Percentiles rank a stretch among this genome's conserved stretches.
Conservation (phyloP, 2,329 filamentous ascomycete species). For the Teratosphaeriaceae sp. region DNA sequence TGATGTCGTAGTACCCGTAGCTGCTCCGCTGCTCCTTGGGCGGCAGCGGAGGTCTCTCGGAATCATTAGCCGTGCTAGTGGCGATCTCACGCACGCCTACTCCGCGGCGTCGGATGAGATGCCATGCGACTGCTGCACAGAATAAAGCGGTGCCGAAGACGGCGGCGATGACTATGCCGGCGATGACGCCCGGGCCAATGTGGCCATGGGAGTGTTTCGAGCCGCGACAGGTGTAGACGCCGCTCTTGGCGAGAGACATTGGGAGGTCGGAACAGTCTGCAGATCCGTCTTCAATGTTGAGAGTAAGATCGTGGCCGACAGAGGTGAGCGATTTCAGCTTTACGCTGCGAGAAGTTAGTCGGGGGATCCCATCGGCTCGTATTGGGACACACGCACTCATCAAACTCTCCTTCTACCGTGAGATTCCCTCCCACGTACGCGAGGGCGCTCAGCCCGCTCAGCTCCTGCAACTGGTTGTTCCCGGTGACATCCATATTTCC, state of each 20-base stretch:
- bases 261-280: background rate
- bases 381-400: background rate
- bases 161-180: background rate
- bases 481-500: background rate
- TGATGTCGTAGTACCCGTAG: slow-evolving; percentile 1
- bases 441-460: slow-evolving; percentile 2
- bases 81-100: background rate
- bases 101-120: background rate
- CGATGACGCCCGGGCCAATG: background rate
- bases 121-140: too few species aligned
- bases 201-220: background rate
- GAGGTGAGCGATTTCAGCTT: background rate
- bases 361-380: background rate
- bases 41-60: background rate
- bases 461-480: slow-evolving; percentile 2
- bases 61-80: background rate
- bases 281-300: background rate
- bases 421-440: slow-evolving; percentile 5
- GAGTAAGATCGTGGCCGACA: background rate
- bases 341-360: background rate
- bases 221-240: background rate
- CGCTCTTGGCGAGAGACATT: background rate
- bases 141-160: background rate
- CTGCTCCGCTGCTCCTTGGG: background rate
- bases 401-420: slow-evolving; percentile 4